phyloP scores from a whole-genome alignment of 108 stramenopile genomes.

The Skeletonema potamos region DNA sequence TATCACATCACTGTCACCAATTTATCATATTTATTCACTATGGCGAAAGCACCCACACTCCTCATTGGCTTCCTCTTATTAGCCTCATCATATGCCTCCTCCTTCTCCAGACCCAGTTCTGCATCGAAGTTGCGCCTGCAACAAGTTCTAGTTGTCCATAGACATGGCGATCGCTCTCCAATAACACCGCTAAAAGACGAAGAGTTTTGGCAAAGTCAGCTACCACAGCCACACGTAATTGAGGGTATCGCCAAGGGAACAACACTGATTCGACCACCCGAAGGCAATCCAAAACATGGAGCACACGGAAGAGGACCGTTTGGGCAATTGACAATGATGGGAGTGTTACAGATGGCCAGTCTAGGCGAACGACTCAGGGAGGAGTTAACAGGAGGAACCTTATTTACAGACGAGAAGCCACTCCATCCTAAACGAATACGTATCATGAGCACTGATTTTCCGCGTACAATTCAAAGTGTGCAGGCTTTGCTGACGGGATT shows the following conservation, averaged over 20 bases:
- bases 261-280: slow-evolving; percentile 23
- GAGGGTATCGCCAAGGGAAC: slow-evolving; percentile 55
- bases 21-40: neutral
- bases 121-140: slow-evolving; percentile 8
- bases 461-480: slow-evolving; percentile 79
- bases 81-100: neutral
- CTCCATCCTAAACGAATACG: slow-evolving; percentile 49
- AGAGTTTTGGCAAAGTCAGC: slow-evolving; percentile 52
- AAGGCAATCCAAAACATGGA: slow-evolving; percentile 30
- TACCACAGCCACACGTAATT: slow-evolving; percentile 53
- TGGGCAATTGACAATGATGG: slow-evolving; percentile 76
- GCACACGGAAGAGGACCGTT: slow-evolving; percentile 68
- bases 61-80: neutral
- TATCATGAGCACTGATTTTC: slow-evolving; percentile 73
- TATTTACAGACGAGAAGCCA: slow-evolving; percentile 35
- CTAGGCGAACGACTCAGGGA: slow-evolving; percentile 62
- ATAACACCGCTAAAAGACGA: slow-evolving; percentile 80
- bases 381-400: slow-evolving; percentile 45
- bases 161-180: slow-evolving; percentile 83
- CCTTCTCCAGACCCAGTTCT: neutral
- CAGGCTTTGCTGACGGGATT: slow-evolving; percentile 74
- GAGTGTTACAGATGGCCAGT: slow-evolving; percentile 77
- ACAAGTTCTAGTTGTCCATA: slow-evolving; percentile 70
- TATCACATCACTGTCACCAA: too few relatives aligned
- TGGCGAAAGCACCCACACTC: neutral